Evolutionary conservation across 306 rosid species (phyloP).

Genomic region (Gynostemma pentaphyllum): DNA sequence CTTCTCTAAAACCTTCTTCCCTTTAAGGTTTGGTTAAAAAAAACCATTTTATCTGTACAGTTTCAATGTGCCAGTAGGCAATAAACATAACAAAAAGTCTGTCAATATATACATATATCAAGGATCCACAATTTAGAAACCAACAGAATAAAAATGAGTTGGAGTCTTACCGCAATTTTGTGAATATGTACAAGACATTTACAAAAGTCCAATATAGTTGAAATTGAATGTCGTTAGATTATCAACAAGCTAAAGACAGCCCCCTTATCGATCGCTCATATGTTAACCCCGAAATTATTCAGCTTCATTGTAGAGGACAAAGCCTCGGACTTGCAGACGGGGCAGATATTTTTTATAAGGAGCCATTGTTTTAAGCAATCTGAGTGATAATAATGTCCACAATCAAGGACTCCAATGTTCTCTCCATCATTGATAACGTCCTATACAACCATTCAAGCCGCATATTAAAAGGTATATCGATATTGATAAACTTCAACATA

Average conservation of each 20-base stretch:
- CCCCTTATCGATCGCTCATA: constrained; percentile 1
- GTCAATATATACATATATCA: not conserved
- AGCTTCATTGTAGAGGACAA: constrained; percentile 21
- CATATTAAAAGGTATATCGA: not conserved
- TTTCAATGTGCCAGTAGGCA: not conserved
- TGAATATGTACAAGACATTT: constrained; percentile 5
- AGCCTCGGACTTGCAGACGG: constrained; percentile 91
- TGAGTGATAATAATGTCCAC: constrained; percentile 75
- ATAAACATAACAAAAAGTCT: not conserved
- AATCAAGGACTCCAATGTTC: constrained; percentile 52
- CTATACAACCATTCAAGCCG: constrained; percentile 20
- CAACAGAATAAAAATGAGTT: not conserved
- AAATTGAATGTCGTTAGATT: not conserved
- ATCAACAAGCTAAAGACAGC: constrained; percentile 8
- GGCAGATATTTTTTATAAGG: constrained; percentile 78
- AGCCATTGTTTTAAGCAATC: constrained; percentile 76
- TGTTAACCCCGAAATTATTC: not conserved
- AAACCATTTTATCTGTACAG: not conserved
- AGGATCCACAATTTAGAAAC: not conserved
- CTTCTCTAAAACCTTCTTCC: too few species aligned
- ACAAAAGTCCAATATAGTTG: not conserved
- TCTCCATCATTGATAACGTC: constrained; percentile 44
- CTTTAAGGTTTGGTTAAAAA: too few species aligned
- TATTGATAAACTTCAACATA: not conserved
- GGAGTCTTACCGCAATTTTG: not conserved